A percentile compares a stretch with the other conserved stretches of the same genome.
These are phyloP conservation scores for Raddia distichophylla DNA, from an alignment of 176 grass and related monocot genomes.

Conservation along the genomic window DNA sequence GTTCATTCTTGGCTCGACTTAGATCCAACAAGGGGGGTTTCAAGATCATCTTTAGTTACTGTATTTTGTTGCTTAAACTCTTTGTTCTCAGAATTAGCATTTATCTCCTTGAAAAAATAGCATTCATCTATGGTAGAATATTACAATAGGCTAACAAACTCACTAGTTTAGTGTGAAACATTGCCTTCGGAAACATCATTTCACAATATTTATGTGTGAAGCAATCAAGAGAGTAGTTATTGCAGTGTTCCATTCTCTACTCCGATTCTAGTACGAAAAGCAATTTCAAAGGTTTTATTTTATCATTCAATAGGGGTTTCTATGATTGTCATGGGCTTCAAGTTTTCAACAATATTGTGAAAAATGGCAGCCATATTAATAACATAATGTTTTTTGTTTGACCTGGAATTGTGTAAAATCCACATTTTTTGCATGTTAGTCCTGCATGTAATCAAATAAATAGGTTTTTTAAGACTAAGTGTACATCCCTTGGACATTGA, in stretches of 20 bases:
- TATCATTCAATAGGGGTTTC: not conserved
- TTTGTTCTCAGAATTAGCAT: not conserved
- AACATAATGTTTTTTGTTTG: too few relatives aligned
- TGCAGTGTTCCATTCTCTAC: not conserved
- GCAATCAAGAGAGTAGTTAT: not conserved
- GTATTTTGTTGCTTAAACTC: not conserved
- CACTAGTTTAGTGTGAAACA: too few relatives aligned
- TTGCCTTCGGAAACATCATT: not conserved
- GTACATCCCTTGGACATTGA: not conserved
- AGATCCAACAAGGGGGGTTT: not conserved
- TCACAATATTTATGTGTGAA: not conserved
- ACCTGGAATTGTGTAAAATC: too few relatives aligned
- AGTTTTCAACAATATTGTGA: too few relatives aligned
- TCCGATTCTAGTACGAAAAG: too few relatives aligned
- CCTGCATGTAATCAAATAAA: not conserved
- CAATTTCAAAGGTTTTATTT: not conserved
- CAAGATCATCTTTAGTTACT: not conserved
- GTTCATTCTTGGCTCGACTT: not conserved
- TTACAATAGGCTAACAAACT: too few relatives aligned
- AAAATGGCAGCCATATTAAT: too few relatives aligned
- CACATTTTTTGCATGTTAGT: too few relatives aligned
- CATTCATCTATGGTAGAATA: not conserved
- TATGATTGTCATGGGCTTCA: too few relatives aligned
- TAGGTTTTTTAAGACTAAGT: not conserved
- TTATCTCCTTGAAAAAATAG: not conserved